A percentile compares a stretch with the other conserved stretches of the same genome.
phyloP scores from a whole-genome alignment of 73 alveolate genomes.

The Tetrahymena thermophila region DNA sequence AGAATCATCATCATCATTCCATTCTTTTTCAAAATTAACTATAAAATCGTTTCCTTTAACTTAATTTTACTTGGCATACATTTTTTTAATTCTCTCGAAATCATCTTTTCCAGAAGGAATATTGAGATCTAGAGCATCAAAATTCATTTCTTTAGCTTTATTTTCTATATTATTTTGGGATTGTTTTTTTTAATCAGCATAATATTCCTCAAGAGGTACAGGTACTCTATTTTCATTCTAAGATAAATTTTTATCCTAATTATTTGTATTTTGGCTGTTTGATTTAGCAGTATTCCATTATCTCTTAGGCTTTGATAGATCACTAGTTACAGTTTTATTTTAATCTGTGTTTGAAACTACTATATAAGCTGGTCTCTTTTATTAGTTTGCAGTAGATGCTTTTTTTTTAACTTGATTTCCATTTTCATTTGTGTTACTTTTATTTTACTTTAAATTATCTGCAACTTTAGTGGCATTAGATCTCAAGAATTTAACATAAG shows the following conservation, averaged over 20 bases:
- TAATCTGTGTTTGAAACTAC: neutral
- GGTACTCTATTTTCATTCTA: neutral
- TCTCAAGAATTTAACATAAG: neutral
- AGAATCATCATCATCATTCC: conserved; percentile 2
- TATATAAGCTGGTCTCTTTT: neutral
- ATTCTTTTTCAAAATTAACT: neutral
- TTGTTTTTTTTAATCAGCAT: neutral
- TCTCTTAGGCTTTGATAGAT: neutral
- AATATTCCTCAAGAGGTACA: neutral
- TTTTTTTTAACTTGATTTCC: neutral
- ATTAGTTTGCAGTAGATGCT: neutral
- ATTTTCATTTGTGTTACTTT: neutral
- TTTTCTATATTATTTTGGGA: neutral
- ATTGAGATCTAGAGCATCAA: neutral
- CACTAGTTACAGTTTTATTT: neutral
- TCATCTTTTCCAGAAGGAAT: neutral
- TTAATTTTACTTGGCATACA: neutral
- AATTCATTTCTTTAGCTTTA: neutral
- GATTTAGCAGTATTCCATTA: neutral
- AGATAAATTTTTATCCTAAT: neutral
- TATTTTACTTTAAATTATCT: neutral
- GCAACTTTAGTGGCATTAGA: neutral
- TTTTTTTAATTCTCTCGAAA: neutral
- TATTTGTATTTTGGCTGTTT: neutral
- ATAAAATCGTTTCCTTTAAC: neutral